Evolutionary conservation across 352 stramenopile genomes (phyloP), one percentile per base, ranked within the genome.

Genomic region (Phytophthora aleatoria): DNA sequence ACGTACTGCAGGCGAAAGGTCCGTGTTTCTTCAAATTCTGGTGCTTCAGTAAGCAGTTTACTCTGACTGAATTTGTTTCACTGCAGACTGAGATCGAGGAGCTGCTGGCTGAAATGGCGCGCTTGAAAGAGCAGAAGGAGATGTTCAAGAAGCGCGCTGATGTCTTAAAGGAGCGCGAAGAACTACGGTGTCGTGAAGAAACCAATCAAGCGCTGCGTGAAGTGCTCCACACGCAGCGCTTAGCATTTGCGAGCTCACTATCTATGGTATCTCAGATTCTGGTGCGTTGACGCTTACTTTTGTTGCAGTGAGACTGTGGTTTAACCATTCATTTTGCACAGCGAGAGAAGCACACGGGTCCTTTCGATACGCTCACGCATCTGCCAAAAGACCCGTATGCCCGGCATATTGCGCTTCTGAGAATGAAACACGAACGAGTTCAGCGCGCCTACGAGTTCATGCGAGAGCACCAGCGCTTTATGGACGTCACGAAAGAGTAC

Each of bases 1-100:
- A 67, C 66, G n/a, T 74, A 74, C 16, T 53, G 24, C 43, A 64
- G 54, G 20, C 49, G 61, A 52, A 74, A 74, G 44, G 66, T 74
- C 33, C 8, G n/a, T 35, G 15, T 38, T 38, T 38, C 33, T 13
- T 38, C 8, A 12, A 38, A 10, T 38, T 10, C 12, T 38, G 33
- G 10, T 33, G 3, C 4, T 33, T 7, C 28, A 35, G 20, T 20
- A 20, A 20, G 20, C 20, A 13, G 3, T 50, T 15, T 31, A 4
- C 44, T 2, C 12, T 24, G 11, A 50, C 44, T 15, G 33, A 49
- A 3, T 24, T n/a, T 43, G 13, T 24, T 5, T 24, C 38, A 12
- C 27, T 45, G 3, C 51, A 74, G 61, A 50, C 35, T 26, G 67
- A 71, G 39, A 71, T 71, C 39, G 61, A 63, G 39, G 24, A 45